Base-by-base conservation (phyloP, 345 rosid genomes). In the Tarenaya hassleriana region DNA sequence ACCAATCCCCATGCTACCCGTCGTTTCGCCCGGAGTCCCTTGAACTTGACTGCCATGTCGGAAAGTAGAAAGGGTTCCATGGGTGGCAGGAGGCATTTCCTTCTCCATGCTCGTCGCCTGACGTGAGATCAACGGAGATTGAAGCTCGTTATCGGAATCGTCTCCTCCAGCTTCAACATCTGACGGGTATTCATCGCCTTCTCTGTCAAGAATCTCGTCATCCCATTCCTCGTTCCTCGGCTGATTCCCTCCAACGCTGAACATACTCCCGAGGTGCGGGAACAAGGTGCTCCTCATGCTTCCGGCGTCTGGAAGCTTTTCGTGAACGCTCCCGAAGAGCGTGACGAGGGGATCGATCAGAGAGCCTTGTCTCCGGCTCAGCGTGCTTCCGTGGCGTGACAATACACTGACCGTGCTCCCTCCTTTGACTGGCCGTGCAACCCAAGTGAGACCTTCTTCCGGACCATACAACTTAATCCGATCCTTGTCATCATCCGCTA, bases 211-310 rank as follows among this genome's bases (percentile, higher is more conserved):
- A 67, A 81, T 81, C 77, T 81, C 99, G 57, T 77, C 95, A 52
- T 85, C 99, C 88, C 90, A 83, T 12, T 83, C 97, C 51, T 86
- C 97, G 41, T 76, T 62, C 47, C 74, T 81, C 4, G 64, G 54
- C 56, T 78, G 91, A 63, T 79, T 77, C 34, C 95, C 95, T 63
- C 88, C 99, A 16, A 88, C 79, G 32, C 94, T 88, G 72, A 92
- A 85, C 95, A 88, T 88, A 73, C 99, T 88, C 54, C 99, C 95
- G 16, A 92, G 83, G 77, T 80, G 86, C 0, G 95, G 97, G 57
- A 88, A 92, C 55, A 92, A 75, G 18, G 80, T 72, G 76, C 99
- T 92, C 61, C 76, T 77, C 95, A 86, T 88, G 71, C 97, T 83
- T 58, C 88, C 97, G 11, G 68, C 62, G 10, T 86, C 88, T 0